A percentile compares a stretch with the other conserved stretches of the same genome.
Conservation (phyloP, 192 early-diverging fungal species). For the Funneliformis geosporum region DNA sequence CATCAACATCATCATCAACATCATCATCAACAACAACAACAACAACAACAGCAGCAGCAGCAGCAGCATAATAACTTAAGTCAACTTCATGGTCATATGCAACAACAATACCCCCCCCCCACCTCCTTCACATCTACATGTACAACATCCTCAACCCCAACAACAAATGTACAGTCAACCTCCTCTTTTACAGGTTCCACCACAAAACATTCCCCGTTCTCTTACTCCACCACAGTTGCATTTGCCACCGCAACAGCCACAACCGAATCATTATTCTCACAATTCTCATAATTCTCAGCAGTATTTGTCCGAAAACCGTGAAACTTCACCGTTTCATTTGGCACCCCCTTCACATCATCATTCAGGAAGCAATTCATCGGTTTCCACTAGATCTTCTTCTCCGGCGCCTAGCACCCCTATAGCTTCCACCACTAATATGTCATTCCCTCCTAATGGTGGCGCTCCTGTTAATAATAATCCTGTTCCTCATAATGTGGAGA, state of each 20-base stretch:
- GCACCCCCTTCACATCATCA: slow-evolving; percentile 17
- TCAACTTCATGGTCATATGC: neutral
- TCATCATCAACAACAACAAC: neutral
- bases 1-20: slow-evolving; percentile 8
- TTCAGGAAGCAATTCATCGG: slow-evolving; percentile 14
- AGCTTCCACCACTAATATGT: neutral
- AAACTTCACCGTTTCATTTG: slow-evolving; percentile 13
- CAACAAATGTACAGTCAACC: neutral
- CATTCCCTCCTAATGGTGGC: neutral
- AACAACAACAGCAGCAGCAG: slow-evolving; percentile 3
- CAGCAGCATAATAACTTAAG: neutral
- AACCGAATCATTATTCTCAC: neutral
- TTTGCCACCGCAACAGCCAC: neutral
- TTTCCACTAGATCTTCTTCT: slow-evolving; percentile 15
- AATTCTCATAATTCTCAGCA: neutral
- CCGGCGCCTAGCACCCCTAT: slow-evolving; percentile 1
- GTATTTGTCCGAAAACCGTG: neutral
- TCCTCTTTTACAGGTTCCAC: neutral
- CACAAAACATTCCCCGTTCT: neutral
- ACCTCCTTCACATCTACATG: neutral
- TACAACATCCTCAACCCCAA: neutral
- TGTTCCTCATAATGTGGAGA: neutral
- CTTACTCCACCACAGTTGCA: neutral
- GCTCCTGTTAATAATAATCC: neutral
- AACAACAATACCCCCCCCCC: neutral